These are phyloP conservation scores for Raffaelea arxii DNA, from an alignment of 2,329 filamentous ascomycete genomes.

Conservation along the genomic window DNA sequence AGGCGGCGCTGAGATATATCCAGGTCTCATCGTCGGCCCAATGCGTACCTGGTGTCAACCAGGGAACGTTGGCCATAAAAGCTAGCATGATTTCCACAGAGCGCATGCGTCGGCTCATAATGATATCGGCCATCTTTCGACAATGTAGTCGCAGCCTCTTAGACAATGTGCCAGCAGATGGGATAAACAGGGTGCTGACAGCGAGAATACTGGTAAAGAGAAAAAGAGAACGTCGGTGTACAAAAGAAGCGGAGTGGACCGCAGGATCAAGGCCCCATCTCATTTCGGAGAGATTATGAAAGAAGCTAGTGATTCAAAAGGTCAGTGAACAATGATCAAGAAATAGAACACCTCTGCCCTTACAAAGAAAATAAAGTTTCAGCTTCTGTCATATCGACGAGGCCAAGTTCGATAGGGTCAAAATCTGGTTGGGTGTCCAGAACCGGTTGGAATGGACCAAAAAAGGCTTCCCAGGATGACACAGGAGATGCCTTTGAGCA, in stretches of 20 bases:
- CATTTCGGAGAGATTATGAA: background rate
- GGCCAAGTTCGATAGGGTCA: background rate
- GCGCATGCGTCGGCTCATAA: background rate
- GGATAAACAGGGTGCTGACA: background rate
- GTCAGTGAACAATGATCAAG: too few species aligned
- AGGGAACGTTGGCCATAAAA: background rate
- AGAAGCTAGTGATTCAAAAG: background rate
- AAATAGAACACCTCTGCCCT: too few species aligned
- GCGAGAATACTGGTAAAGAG: background rate
- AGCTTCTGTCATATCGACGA: background rate
- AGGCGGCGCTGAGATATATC: background rate
- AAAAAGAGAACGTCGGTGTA: background rate
- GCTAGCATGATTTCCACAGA: background rate
- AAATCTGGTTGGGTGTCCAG: background rate
- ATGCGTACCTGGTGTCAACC: background rate
- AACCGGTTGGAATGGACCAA: background rate
- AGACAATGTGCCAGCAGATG: background rate
- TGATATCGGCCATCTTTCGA: background rate
- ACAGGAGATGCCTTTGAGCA: background rate
- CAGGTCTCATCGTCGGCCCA: background rate
- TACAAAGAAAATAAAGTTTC: background rate
- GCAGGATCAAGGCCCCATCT: background rate
- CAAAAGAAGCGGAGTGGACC: background rate
- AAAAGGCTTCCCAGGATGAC: background rate
- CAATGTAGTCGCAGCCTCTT: background rate